Evolutionary conservation across 345 rosid species (phyloP).

Genomic region (Lumnitzera littorea): DNA sequence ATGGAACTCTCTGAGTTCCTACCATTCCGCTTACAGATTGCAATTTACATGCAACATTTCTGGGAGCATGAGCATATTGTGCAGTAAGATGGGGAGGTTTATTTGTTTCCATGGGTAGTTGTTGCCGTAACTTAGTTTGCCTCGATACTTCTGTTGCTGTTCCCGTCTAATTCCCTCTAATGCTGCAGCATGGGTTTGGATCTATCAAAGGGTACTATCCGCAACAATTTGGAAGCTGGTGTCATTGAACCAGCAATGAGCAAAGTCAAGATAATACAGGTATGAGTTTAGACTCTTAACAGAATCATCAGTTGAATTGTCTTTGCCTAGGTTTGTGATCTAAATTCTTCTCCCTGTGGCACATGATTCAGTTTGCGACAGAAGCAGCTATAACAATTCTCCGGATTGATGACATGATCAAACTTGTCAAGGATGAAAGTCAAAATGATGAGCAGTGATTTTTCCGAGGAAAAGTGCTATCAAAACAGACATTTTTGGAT

Average conservation of each 20-base stretch:
- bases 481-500: too few relatives aligned
- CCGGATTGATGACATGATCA: conserved; percentile 97
- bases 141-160: neutral
- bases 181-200: conserved; percentile 91
- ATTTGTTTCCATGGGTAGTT: too few relatives aligned
- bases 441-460: conserved; percentile 44
- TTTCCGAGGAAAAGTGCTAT: neutral
- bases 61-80: too few relatives aligned
- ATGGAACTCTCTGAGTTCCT: too few relatives aligned
- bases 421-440: conserved; percentile 83
- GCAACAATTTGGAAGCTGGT: conserved; percentile 96
- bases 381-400: conserved; percentile 98
- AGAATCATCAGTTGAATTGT: neutral
- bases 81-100: too few relatives aligned
- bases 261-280: conserved; percentile 99
- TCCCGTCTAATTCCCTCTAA: neutral
- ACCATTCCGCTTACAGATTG: too few relatives aligned
- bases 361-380: conserved; percentile 57
- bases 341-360: neutral
- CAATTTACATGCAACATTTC: too few relatives aligned
- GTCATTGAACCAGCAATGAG: conserved; percentile 99
- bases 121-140: neutral
- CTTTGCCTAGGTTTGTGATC: neutral
- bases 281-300: conserved; percentile 7
- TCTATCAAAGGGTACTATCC: conserved; percentile 66